Conservation (phyloP, 2,329 filamentous ascomycete species). For the Colletotrichum sp. region DNA sequence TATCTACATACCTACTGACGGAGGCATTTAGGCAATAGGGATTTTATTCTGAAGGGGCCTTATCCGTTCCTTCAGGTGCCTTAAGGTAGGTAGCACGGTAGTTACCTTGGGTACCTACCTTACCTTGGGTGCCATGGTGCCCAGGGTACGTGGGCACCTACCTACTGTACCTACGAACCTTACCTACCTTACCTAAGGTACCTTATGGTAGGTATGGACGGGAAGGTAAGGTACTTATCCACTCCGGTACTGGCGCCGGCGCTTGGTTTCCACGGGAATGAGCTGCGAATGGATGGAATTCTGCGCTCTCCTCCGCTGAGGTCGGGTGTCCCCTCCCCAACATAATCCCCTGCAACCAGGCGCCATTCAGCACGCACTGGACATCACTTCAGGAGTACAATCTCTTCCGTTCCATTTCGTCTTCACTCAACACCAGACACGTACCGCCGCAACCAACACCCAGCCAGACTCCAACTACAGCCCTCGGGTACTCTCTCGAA, state of each 20-base stretch:
- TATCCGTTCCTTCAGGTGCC: no score
- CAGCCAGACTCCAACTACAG: not conserved
- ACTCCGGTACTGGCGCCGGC: not conserved
- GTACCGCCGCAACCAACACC: not conserved
- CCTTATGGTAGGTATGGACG: not conserved
- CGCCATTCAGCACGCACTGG: not conserved
- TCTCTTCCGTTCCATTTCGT: not conserved
- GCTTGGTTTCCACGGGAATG: conserved; percentile 18
- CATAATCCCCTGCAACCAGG: not conserved
- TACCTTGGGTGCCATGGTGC: not conserved
- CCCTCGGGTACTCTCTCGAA: not conserved
- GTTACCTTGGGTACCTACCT: no score
- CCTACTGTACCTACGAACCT: no score
- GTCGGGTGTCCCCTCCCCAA: not conserved
- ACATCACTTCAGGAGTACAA: not conserved
- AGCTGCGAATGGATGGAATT: not conserved
- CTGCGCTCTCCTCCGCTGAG: not conserved
- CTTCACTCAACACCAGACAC: not conserved
- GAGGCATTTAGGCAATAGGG: not conserved
- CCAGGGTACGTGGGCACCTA: no score
- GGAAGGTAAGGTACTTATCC: not conserved
- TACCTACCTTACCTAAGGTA: not conserved
- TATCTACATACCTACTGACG: not conserved
- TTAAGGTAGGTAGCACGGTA: no score
- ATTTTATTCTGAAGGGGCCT: not conserved